Evolutionary conservation across 2,329 filamentous ascomycete species (phyloP), one percentile per base, ranked within the genome.

Genomic region (Fusarium guadeloupense): DNA sequence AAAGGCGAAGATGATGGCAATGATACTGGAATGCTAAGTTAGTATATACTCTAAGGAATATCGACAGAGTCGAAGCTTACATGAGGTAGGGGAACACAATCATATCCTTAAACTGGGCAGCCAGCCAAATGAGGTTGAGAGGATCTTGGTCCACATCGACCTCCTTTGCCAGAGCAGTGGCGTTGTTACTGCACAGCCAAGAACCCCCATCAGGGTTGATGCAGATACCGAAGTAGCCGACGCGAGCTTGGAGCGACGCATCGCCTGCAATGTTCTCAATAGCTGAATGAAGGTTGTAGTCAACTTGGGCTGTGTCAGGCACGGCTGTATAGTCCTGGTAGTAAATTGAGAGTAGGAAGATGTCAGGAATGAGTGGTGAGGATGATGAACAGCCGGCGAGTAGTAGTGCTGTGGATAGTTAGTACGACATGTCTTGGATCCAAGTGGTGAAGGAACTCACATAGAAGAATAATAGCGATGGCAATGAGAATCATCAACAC

Each of bases 261-360:
- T 85, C 82, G 47, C 92, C 92, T 54, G 96, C 94, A 61, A 99
- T 96, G 78, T 95, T 96, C 59, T 88, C 85, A 69, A 98, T 95
- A 53, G 93, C 92, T 14, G 87, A 87, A 62, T 92, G 89, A 56
- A 95, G 90, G 54, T 90, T 91, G 59, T 96, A 96, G 75, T 97
- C 89, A 67, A 97, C 93, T 79, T 98, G 94, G 9, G 94, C 85
- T 6, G 92, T 91, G 69, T 91, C 88, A 67, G 94, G 94, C 23
- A 85, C 81, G 4, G 95, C 91, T 17, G 88, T 87, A 79, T 97
- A 97, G 61, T 85, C 83, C 75, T 96, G 82, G 81, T 97, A 99
- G 85, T 96, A 98, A 71, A 99, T 86, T n/a, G 93, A 97, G 66
- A 99, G 91, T 68, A 99, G 87, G 84, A 97, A 99, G 77, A 99